Evolutionary conservation across 371 early-diverging fungal species (phyloP), one percentile per base, ranked within the genome.

Genomic region (Actinomucor elegans): DNA sequence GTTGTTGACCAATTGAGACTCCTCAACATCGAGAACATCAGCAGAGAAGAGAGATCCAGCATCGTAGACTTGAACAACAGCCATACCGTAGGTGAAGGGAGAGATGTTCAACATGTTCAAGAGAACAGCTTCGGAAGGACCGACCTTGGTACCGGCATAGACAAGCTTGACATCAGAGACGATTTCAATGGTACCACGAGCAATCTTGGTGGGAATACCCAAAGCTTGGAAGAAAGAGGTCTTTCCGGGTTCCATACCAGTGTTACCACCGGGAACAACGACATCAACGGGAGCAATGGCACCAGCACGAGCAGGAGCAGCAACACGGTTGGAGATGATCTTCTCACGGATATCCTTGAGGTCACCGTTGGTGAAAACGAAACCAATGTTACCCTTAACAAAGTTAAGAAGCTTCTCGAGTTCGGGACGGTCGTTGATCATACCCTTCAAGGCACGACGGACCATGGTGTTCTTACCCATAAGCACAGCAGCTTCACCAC

Each of bases 391-490:
- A 67, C 99, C 99, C 59, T 80, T 83, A 75, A 98, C 86, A 62
- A 85, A 82, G 59, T 88, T 86, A 57, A 92, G 66, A 48, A 97
- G 83, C 77, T 88, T 84, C 72, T 95, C 93, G 79, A 85, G 92
- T 65, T 90, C 81, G 68, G 97, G 95, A 80, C 92, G 83, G 65
- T 91, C 92, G 53, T 60, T 46, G 58, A 88, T 61, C 59, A 93
- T 66, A 62, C 84, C 84, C 73, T 91, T 86, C 63, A 99, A 85
- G 52, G 94, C 98, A 77, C 93, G 89, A 71, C 97, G 97, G 52
- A 99, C 97, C 92, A 97, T 96, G 77, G 99, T 99, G 96, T 99
- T 99, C 92, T 99, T 99, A 70, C 99, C 99, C 96, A 99, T 98
- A 40, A 99, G 88, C 50, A 99, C 89, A 70, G 86, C 92, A 64